A percentile compares a stretch with the other conserved stretches of the same genome.
phyloP scores from a whole-genome alignment of 305 asterid species.

The Fraxinus sp. region DNA sequence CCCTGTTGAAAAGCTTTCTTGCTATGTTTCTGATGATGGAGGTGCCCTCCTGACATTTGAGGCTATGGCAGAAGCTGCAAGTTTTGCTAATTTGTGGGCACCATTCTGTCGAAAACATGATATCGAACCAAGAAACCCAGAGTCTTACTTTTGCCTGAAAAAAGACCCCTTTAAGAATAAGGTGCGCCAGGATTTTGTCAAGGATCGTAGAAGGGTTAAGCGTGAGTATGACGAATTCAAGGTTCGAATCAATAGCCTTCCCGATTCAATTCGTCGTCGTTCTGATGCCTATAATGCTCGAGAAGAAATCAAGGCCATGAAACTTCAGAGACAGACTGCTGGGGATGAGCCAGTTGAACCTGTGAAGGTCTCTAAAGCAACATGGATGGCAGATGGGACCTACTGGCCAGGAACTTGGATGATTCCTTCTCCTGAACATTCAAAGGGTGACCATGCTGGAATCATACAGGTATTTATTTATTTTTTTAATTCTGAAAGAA shows the following conservation, averaged over 20 bases:
- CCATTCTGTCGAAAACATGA: constrained; percentile 32
- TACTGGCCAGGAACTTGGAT: constrained; percentile 98
- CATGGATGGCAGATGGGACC: constrained; percentile 99
- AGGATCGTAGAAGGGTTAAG: constrained; percentile 91
- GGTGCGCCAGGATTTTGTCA: constrained; percentile 32
- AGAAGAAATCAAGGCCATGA: constrained; percentile 87
- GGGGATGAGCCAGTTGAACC: constrained; percentile 70
- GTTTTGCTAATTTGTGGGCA: constrained; percentile 32
- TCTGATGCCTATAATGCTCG: constrained; percentile 94
- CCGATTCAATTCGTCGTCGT: constrained; percentile 89
- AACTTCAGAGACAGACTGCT: constrained; percentile 62
- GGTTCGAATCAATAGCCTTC: constrained; percentile 86
- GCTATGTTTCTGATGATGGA: constrained; percentile 33
- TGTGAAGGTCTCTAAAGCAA: constrained; percentile 78
- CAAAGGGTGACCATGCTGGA: constrained; percentile 97
- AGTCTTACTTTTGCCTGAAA: constrained; percentile 26
- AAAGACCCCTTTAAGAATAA: constrained; percentile 29
- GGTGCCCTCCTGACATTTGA: constrained; percentile 34
- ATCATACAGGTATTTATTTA: constrained; percentile 70
- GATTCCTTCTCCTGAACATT: constrained; percentile 68
- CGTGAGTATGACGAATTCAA: constrained; percentile 95
- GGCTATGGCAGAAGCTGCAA: constrained; percentile 38
- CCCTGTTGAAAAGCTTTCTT: constrained; percentile 34
- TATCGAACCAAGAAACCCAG: constrained; percentile 33
- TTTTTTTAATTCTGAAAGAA: background rate